Evolutionary conservation across 768 basidiomycete genomes (phyloP).

Genomic region (Termitomyces sp.): DNA sequence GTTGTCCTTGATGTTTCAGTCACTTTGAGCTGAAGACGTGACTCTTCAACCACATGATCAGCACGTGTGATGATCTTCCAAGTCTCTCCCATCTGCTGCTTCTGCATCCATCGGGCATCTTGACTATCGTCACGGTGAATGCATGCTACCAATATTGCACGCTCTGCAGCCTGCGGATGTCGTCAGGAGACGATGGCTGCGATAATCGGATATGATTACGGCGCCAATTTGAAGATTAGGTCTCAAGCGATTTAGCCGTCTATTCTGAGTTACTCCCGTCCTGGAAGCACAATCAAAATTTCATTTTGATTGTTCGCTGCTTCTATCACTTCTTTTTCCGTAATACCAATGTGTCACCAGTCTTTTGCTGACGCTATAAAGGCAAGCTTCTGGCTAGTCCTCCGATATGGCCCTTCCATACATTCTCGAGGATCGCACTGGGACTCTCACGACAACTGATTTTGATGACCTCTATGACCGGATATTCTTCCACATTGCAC

Average conservation of each 20-base stretch:
- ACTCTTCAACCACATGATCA: not conserved
- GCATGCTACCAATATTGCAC: not conserved
- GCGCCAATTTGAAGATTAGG: not conserved
- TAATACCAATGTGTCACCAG: not conserved
- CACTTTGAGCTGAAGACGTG: not conserved
- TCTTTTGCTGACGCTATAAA: not conserved
- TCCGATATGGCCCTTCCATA: not conserved
- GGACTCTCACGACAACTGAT: not conserved
- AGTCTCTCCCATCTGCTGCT: not conserved
- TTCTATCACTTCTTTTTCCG: not conserved
- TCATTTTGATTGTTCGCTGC: not conserved
- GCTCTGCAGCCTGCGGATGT: too few species aligned
- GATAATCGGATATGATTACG: not conserved
- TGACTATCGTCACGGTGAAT: too few species aligned
- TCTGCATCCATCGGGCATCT: too few species aligned
- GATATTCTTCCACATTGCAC: not conserved
- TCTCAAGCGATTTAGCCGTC: not conserved
- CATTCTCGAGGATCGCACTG: slow-evolving; percentile 2
- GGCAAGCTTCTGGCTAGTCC: not conserved
- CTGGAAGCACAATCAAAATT: not conserved
- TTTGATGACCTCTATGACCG: not conserved
- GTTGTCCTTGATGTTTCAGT: not conserved
- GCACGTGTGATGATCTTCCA: not conserved
- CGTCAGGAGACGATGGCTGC: not conserved
- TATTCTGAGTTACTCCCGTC: not conserved